Percentiles rank a stretch among this genome's conserved stretches.
Evolutionary conservation across 805 yeast species (phyloP).

Genomic region (Kregervanrija pseudodelftensis): DNA sequence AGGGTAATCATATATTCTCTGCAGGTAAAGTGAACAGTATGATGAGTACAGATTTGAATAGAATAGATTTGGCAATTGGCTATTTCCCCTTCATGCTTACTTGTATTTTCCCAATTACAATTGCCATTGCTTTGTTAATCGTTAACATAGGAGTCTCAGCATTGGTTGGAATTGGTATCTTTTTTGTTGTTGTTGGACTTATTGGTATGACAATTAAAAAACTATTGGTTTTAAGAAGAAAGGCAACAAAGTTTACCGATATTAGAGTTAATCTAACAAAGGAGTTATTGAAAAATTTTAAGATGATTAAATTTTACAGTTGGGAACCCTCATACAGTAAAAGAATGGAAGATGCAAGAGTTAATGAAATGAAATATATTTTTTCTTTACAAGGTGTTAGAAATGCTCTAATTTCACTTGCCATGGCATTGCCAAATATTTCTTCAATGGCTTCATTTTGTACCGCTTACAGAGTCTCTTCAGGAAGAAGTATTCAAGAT

Average conservation of each 20-base stretch:
- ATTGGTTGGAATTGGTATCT: constrained; percentile 60
- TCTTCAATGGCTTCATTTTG: constrained; percentile 58
- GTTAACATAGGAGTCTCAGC: constrained; percentile 67
- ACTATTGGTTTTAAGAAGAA: constrained; percentile 48
- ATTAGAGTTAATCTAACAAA: constrained; percentile 67
- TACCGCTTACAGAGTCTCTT: constrained; percentile 30
- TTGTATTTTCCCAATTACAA: constrained; percentile 55
- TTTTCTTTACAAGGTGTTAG: constrained; percentile 58
- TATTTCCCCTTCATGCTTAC: constrained; percentile 59
- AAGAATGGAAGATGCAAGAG: constrained; percentile 48
- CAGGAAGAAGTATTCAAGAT: constrained; percentile 43
- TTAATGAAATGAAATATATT: constrained; percentile 52
- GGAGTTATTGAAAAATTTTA: constrained; percentile 72
- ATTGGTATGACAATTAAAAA: constrained; percentile 40
- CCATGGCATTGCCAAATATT: constrained; percentile 53
- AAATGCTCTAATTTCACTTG: constrained; percentile 48
- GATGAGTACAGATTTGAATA: constrained; percentile 73
- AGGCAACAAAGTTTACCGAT: constrained; percentile 62
- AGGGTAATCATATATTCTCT: constrained; percentile 56
- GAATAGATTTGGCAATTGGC: constrained; percentile 68
- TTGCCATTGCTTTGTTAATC: constrained; percentile 59
- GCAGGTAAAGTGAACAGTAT: constrained; percentile 68
- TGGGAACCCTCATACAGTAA: constrained; percentile 80
- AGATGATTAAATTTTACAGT: constrained; percentile 76
- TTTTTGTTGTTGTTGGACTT: constrained; percentile 39